A percentile compares a stretch with the other conserved stretches of the same genome.
Conservation (phyloP, 2,329 filamentous ascomycete species). For the Penicillium sp. region DNA sequence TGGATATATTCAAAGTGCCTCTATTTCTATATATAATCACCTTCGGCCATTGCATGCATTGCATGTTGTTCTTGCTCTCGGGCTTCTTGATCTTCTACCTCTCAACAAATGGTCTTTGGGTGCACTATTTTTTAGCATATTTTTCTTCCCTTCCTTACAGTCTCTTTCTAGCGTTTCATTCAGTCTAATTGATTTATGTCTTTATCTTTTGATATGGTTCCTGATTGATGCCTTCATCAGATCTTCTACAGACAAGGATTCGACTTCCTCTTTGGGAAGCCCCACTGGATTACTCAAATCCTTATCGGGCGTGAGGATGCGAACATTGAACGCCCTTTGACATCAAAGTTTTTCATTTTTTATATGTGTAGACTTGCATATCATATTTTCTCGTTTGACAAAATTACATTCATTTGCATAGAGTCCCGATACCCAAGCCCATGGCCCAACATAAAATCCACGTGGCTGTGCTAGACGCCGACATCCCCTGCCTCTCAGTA, state of each 20-base stretch:
- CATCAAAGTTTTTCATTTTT: not conserved
- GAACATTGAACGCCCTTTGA: conserved; percentile 9
- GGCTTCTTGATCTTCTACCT: not conserved
- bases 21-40: not conserved
- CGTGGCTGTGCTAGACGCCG: conserved; percentile 36
- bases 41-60: not conserved
- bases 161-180: not conserved
- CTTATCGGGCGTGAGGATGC: conserved; percentile 21
- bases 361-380: not conserved
- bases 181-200: not conserved
- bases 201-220: not conserved
- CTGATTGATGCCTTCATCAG: not conserved
- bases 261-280: conserved; percentile 15
- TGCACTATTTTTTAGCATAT: not conserved
- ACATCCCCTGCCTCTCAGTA: conserved; percentile 34
- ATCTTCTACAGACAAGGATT: conserved; percentile 13
- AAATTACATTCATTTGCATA: not conserved
- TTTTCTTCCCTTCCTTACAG: not conserved
- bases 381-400: not conserved
- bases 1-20: not conserved
- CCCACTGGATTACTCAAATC: conserved; percentile 21
- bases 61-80: not conserved
- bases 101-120: not conserved
- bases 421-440: not conserved
- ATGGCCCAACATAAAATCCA: conserved; percentile 28